Evolutionary conservation across 2,329 filamentous ascomycete species (phyloP), one percentile per base, ranked within the genome.

Genomic region (Mycosphaerelloides madeirae): DNA sequence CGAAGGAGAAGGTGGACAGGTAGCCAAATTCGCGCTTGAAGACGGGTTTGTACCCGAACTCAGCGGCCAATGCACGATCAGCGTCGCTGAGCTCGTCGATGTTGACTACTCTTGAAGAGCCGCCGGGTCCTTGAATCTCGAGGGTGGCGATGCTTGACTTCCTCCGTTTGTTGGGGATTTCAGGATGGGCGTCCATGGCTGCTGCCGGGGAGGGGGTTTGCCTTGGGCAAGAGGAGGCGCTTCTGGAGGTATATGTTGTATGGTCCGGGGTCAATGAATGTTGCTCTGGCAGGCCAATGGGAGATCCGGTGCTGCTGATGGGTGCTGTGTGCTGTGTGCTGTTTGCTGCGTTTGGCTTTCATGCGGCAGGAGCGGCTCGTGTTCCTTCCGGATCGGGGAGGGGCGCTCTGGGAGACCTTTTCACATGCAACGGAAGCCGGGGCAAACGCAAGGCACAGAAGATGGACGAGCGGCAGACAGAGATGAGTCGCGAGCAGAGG

Each of bases 21-120:
- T 77, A 78, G 44, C 71, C 71, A 52, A 81, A 81, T 55, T 80
- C 76, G 51, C 78, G 72, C 61, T 77, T 77, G 65, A 79, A 78
- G 42, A 79, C 77, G 2, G 57, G 59, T 49, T 60, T 60, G 55
- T 61, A 61, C 28, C 59, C 59, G 31, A 61, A 60, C 43, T 59
- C 49, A 6, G 52, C 58, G 6, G 56, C 57, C 22, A 61, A 48
- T 2, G 53, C 54, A n/a, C 46, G 41, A 42, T 60, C 57, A 31
- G 54, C 57, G 6, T 56, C 57, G 38, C 49, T 53, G 38, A 60
- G 28, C 3, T 58, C 52, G 7, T 56, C 54, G 20, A 60, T 28
- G 29, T 44, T 36, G 3, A 60, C 49, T 1, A 46, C 52, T 22
- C 44, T 45, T 5, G 50, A 43, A 11, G 35, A 38, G 25, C 55